phyloP scores from a whole-genome alignment of 2,329 filamentous ascomycete genomes.

The Pseudofabraea citricarpa region DNA sequence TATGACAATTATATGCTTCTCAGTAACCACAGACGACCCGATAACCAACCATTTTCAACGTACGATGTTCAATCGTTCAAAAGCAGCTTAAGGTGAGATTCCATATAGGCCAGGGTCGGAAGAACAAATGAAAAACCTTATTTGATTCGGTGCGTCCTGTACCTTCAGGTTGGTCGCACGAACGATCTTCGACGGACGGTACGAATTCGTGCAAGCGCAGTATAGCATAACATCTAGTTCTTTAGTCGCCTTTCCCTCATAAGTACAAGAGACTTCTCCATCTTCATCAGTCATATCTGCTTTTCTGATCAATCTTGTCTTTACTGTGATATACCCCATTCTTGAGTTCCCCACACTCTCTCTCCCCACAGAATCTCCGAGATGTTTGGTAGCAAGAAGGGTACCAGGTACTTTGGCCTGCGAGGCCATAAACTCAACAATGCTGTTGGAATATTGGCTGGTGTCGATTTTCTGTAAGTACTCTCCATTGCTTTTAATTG shows the following conservation, averaged over 20 bases:
- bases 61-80: neutral
- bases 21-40: too few relatives aligned
- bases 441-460: constrained; percentile 66
- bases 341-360: neutral
- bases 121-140: neutral
- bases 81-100: neutral
- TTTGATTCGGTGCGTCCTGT: too few relatives aligned
- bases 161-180: neutral
- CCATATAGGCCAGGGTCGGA: neutral
- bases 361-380: constrained; percentile 26
- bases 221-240: neutral
- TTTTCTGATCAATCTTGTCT: neutral
- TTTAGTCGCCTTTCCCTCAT: too few relatives aligned
- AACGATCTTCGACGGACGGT: neutral
- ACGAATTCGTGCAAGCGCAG: neutral
- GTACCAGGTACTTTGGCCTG: constrained; percentile 55
- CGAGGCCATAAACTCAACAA: constrained; percentile 61
- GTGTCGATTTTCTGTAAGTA: constrained; percentile 62
- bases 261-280: neutral
- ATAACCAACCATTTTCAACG: neutral
- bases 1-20: too few relatives aligned
- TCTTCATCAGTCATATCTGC: neutral
- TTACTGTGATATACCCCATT: neutral
- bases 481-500: too few relatives aligned
- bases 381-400: constrained; percentile 11